Percentiles rank a stretch among this genome's conserved stretches.
Evolutionary conservation across 2,329 filamentous ascomycete genomes (phyloP).

Genomic region (Fusarium bactridioides): DNA sequence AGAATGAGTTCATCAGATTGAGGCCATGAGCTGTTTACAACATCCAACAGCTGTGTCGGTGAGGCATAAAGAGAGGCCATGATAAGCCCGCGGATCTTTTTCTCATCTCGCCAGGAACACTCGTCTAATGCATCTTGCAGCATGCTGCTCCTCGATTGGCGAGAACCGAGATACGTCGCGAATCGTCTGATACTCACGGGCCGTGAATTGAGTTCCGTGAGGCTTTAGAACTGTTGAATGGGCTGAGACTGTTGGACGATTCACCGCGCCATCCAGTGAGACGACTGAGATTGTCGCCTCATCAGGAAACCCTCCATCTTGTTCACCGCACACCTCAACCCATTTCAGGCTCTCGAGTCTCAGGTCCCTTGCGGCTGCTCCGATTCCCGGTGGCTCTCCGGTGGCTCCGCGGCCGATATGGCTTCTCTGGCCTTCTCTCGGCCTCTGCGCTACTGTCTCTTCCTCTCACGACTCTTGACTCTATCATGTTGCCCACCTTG

Average conservation of each 20-base stretch:
- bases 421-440: constrained; percentile 32
- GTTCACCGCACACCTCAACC: constrained; percentile 41
- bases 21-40: constrained; percentile 37
- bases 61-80: constrained; percentile 33
- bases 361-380: constrained; percentile 11
- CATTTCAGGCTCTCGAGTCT: constrained; percentile 12
- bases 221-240: constrained; percentile 21
- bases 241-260: constrained; percentile 34
- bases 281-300: constrained; percentile 21
- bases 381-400: constrained; percentile 36
- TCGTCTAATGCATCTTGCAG: constrained; percentile 32
- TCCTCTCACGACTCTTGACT: constrained; percentile 29
- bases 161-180: constrained; percentile 13
- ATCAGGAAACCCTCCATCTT: constrained; percentile 8
- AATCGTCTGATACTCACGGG: constrained; percentile 21
- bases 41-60: constrained; percentile 36
- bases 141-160: constrained; percentile 35
- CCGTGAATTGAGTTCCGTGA: constrained; percentile 11
- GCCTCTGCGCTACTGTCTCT: constrained; percentile 34
- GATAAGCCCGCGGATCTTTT: constrained; percentile 30
- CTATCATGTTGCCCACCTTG: constrained; percentile 22
- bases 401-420: constrained; percentile 36
- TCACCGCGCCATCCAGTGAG: constrained; percentile 28
- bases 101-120: constrained; percentile 19
- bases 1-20: constrained; percentile 36